Evolutionary conservation across 148 eudicot genomes (phyloP).

Genomic region (Camellia sinensis): DNA sequence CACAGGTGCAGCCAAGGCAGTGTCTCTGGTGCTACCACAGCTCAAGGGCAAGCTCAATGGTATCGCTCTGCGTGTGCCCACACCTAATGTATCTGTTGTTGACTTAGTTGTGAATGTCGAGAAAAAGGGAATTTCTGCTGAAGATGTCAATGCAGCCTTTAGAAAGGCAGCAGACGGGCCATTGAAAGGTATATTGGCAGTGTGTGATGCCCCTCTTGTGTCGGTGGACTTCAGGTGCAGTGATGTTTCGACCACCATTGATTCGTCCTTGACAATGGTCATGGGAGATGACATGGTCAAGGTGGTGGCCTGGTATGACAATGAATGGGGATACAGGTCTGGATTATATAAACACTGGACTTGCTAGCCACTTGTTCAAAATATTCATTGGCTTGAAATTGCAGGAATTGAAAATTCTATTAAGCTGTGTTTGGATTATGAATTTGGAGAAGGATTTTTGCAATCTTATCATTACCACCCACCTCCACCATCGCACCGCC

Average conservation of each 20-base stretch:
- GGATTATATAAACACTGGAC: neutral
- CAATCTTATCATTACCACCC: too few species aligned
- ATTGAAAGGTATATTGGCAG: conserved; percentile 73
- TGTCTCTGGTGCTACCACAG: conserved; percentile 91
- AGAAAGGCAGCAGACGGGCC: conserved; percentile 97
- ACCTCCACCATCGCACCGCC: too few species aligned
- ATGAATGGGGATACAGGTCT: conserved; percentile 99
- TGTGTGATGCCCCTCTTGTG: conserved; percentile 87
- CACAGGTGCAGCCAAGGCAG: conserved; percentile 99
- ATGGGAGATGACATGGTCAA: conserved; percentile 99
- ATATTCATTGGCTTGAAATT: too few species aligned
- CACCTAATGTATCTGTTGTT: conserved; percentile 97
- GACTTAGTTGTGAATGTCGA: conserved; percentile 94
- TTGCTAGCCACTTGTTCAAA: too few species aligned
- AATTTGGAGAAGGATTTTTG: too few species aligned
- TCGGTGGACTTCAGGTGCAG: conserved; percentile 91
- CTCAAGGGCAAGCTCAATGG: conserved; percentile 99
- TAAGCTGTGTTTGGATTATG: too few species aligned
- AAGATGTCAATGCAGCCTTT: conserved; percentile 89
- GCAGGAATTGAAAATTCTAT: too few species aligned
- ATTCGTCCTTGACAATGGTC: conserved; percentile 96
- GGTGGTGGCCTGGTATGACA: conserved; percentile 99
- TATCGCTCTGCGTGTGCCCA: conserved; percentile 94
- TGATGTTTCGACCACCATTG: conserved; percentile 90
- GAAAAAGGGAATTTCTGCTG: conserved; percentile 84